These are phyloP conservation scores for Nigrograna mackinnonii DNA, from an alignment of 2,329 filamentous ascomycete species.

Conservation along the genomic window DNA sequence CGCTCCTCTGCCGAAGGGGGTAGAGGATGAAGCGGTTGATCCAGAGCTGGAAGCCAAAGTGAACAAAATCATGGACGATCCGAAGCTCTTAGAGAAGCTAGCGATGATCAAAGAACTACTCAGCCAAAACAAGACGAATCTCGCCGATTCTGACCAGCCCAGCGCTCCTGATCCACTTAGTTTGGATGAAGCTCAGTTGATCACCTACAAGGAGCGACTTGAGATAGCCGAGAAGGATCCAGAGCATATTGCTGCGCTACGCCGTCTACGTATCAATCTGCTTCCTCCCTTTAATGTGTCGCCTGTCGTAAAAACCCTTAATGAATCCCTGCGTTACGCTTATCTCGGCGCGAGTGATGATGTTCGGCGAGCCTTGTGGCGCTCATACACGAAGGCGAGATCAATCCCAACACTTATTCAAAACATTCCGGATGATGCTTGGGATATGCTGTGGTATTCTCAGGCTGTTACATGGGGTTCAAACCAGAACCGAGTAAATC, in stretches of 20 bases:
- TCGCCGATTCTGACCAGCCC: constrained; percentile 16
- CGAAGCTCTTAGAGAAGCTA: constrained; percentile 36
- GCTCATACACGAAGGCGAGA: constrained; percentile 35
- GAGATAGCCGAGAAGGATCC: constrained; percentile 27
- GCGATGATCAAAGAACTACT: constrained; percentile 31
- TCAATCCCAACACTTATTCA: constrained; percentile 34
- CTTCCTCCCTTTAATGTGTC: constrained; percentile 34
- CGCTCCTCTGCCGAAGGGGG: neutral
- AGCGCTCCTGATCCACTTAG: constrained; percentile 31
- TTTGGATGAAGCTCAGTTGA: constrained; percentile 23
- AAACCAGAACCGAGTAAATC: constrained; percentile 35
- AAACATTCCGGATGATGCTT: constrained; percentile 36
- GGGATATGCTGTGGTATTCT: constrained; percentile 43
- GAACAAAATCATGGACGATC: constrained; percentile 38
- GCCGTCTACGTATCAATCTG: constrained; percentile 28
- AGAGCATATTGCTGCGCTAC: constrained; percentile 31
- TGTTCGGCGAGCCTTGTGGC: constrained; percentile 38
- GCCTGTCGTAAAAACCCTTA: constrained; percentile 35
- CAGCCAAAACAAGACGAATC: constrained; percentile 4
- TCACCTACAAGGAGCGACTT: constrained; percentile 28
- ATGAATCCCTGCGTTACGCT: constrained; percentile 37
- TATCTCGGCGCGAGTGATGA: constrained; percentile 41
- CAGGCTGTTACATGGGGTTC: constrained; percentile 40
- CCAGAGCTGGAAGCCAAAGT: constrained; percentile 35
- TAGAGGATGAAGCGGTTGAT: constrained; percentile 18